These are phyloP conservation scores for Ceratobasidium theobromae DNA, from an alignment of 1,284 basidiomycete genomes.

Conservation along the genomic window DNA sequence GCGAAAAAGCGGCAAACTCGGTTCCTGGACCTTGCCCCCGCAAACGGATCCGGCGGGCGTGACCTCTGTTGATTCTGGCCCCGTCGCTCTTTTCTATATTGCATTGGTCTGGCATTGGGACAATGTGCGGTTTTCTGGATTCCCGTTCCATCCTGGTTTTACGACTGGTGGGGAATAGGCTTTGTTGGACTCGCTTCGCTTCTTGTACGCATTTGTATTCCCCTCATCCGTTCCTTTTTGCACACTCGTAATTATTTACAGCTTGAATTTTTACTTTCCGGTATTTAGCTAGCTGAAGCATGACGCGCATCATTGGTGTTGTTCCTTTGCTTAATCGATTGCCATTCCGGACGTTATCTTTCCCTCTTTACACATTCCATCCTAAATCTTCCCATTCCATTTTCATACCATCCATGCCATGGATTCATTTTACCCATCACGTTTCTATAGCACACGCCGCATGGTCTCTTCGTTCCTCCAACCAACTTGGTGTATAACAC, in stretches of 20 bases:
- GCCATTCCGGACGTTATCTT: conserved; percentile 6
- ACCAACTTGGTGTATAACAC: conserved; percentile 22
- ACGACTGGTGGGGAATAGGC: neutral
- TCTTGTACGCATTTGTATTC: conserved; percentile 31
- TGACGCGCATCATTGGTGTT: conserved; percentile 15
- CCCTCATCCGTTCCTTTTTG: neutral
- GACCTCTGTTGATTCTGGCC: neutral
- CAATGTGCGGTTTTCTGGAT: conserved; percentile 21
- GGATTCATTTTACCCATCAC: conserved; percentile 1
- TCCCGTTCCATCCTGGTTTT: neutral
- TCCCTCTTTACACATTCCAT: neutral
- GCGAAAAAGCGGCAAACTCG: conserved; percentile 20
- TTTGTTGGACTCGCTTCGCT: conserved; percentile 17
- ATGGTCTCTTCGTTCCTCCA: neutral
- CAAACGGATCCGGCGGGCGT: neutral
- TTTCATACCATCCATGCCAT: neutral
- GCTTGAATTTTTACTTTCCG: conserved; percentile 9
- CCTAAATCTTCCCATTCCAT: conserved; percentile 14
- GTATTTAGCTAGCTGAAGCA: conserved; percentile 23
- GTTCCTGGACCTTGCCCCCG: conserved; percentile 9
- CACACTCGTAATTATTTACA: neutral
- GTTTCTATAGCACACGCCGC: conserved; percentile 5
- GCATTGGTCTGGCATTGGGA: conserved; percentile 12
- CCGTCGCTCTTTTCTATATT: conserved; percentile 5
- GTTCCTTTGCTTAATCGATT: conserved; percentile 17